Percentiles rank a stretch among this genome's conserved stretches.
phyloP scores from a whole-genome alignment of 2,329 filamentous ascomycete genomes.

The Ceratocystiopsis brevicomis region DNA sequence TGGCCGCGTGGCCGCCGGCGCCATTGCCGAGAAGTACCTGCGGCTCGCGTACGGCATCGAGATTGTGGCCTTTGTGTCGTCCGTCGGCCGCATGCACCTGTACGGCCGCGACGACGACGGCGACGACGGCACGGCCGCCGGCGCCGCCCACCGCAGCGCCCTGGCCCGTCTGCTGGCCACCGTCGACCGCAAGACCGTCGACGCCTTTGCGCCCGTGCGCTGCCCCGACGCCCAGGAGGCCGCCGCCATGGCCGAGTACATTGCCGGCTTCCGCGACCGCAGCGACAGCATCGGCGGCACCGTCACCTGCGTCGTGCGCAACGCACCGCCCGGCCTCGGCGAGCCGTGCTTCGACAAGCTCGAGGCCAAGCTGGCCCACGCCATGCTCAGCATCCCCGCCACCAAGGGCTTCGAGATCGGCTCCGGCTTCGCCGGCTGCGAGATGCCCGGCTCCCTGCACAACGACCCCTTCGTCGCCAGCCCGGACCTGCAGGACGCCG shows the following conservation, averaged over 20 bases:
- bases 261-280: constrained; percentile 58
- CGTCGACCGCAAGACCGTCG: constrained; percentile 58
- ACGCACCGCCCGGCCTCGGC: constrained; percentile 67
- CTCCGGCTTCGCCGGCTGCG: constrained; percentile 74
- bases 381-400: constrained; percentile 87
- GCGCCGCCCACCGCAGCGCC: constrained; percentile 12
- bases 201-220: constrained; percentile 67
- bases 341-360: constrained; percentile 94
- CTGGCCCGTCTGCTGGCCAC: constrained; percentile 36
- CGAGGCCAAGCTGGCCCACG: constrained; percentile 77
- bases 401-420: constrained; percentile 94
- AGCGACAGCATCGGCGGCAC: constrained; percentile 87
- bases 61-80: constrained; percentile 79
- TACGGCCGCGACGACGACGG: constrained; percentile 29
- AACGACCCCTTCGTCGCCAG: constrained; percentile 70
- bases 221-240: constrained; percentile 54
- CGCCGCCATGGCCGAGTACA: constrained; percentile 57
- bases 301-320: constrained; percentile 82
- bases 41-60: constrained; percentile 63
- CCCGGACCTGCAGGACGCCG: constrained; percentile 13
- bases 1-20: constrained; percentile 74
- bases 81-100: constrained; percentile 62
- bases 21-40: constrained; percentile 87
- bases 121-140: background rate
- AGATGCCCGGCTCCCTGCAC: constrained; percentile 73